Evolutionary conservation across 805 yeast species (phyloP).

Genomic region (Lipomyces yamadae): DNA sequence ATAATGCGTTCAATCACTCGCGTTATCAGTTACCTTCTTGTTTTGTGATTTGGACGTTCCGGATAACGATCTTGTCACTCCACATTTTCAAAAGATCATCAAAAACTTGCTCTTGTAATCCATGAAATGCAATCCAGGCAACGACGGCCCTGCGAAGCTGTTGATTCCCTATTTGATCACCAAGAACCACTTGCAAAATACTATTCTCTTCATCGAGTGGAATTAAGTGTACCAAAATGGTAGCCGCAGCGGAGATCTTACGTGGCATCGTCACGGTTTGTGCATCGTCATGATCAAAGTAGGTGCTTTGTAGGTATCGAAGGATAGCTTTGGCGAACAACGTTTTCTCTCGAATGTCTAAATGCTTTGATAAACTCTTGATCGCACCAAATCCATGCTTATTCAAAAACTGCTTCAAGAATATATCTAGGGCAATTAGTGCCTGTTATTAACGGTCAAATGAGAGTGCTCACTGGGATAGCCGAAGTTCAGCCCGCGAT

Average conservation of each 20-base stretch:
- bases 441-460: not conserved
- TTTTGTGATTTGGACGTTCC: slow-evolving; percentile 18
- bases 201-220: slow-evolving; percentile 12
- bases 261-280: not conserved
- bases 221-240: slow-evolving; percentile 11
- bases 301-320: slow-evolving; percentile 13
- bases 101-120: slow-evolving; percentile 25
- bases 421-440: slow-evolving; percentile 5
- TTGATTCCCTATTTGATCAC: slow-evolving; percentile 8
- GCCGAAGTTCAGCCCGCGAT: slow-evolving; percentile 18
- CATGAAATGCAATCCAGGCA: slow-evolving; percentile 27
- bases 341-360: slow-evolving; percentile 13
- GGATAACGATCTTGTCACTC: slow-evolving; percentile 27
- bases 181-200: slow-evolving; percentile 12
- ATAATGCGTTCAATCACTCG: not conserved
- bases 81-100: slow-evolving; percentile 19
- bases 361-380: not conserved
- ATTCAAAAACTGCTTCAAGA: slow-evolving; percentile 7
- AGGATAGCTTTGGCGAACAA: slow-evolving; percentile 13
- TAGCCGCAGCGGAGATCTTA: slow-evolving; percentile 10
- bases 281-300: slow-evolving; percentile 10
- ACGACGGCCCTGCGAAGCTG: slow-evolving; percentile 18
- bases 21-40: slow-evolving; percentile 22
- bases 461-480: slow-evolving; percentile 12
- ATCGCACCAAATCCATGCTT: slow-evolving; percentile 6